These are phyloP conservation scores for Microbotryum lychnidis-dioicae DNA, from an alignment of 1,284 basidiomycete species.

Conservation along the genomic window DNA sequence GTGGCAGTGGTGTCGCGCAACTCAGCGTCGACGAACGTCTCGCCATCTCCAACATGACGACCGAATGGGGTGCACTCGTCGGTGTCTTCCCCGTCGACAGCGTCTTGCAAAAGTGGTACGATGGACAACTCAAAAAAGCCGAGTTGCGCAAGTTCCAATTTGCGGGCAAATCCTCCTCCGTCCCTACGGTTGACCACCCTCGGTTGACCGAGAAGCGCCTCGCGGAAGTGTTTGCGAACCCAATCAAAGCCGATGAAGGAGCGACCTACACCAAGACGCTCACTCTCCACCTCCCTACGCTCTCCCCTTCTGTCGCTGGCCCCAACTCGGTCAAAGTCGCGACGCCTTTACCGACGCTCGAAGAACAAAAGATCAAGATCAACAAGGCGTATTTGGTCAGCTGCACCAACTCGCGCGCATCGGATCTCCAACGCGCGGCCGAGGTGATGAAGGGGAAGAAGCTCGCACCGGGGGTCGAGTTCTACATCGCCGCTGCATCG, in stretches of 20 bases:
- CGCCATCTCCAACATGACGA: conserved; percentile 97
- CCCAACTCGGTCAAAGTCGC: conserved; percentile 97
- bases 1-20: conserved; percentile 76
- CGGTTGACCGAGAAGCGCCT: conserved; percentile 73
- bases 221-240: conserved; percentile 53
- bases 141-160: conserved; percentile 67
- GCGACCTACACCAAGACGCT: conserved; percentile 84
- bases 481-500: conserved; percentile 93
- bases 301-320: conserved; percentile 91
- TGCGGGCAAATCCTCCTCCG: conserved; percentile 43
- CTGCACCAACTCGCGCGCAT: conserved; percentile 94
- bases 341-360: conserved; percentile 75
- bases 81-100: conserved; percentile 93
- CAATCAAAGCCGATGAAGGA: conserved; percentile 62
- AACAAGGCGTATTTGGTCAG: conserved; percentile 98
- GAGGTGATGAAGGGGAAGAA: conserved; percentile 75
- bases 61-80: conserved; percentile 95
- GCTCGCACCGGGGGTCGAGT: conserved; percentile 84
- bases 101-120: conserved; percentile 79
- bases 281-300: conserved; percentile 81
- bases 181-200: conserved; percentile 63
- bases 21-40: conserved; percentile 85
- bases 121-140: conserved; percentile 62
- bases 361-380: conserved; percentile 67
- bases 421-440: conserved; percentile 87